phyloP scores from a whole-genome alignment of 1,284 basidiomycete genomes.

The Mycena citricolor region DNA sequence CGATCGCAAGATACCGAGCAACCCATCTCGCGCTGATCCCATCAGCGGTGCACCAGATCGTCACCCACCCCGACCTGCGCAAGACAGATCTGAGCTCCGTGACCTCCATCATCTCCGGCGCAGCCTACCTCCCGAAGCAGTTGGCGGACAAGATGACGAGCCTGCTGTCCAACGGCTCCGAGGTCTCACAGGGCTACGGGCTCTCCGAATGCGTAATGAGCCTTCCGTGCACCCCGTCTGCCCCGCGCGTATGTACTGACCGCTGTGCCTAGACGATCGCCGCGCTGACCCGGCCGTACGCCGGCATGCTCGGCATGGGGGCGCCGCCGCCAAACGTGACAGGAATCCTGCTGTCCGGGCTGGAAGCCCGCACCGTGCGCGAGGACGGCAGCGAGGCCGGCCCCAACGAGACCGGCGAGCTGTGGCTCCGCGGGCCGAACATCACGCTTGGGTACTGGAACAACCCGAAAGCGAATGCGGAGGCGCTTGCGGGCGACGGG shows the following conservation, averaged over 20 bases:
- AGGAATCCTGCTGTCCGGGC: conserved; percentile 61
- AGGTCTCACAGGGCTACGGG: conserved; percentile 66
- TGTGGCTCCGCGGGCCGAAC: conserved; percentile 55
- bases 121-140: conserved; percentile 64
- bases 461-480: conserved; percentile 61
- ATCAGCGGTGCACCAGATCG: conserved; percentile 64
- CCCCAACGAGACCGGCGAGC: conserved; percentile 61
- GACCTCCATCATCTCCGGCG: conserved; percentile 48
- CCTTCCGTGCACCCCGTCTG: conserved; percentile 26
- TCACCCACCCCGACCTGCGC: conserved; percentile 50
- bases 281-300: conserved; percentile 44
- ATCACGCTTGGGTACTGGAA: conserved; percentile 69
- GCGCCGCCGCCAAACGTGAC: conserved; percentile 44
- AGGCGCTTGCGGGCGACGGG: conserved; percentile 62
- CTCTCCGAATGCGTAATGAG: conserved; percentile 74
- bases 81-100: conserved; percentile 58
- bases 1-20: conserved; percentile 30
- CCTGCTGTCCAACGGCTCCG: conserved; percentile 36
- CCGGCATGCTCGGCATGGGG: conserved; percentile 47
- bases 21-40: conserved; percentile 56
- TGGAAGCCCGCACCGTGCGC: conserved; percentile 60
- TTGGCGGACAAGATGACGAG: conserved; percentile 43
- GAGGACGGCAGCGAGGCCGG: conserved; percentile 60
- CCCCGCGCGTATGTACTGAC: not conserved
- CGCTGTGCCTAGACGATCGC: conserved; percentile 51